Conservation (phyloP, 2,329 filamentous ascomycete species). For the Albifimbria verrucaria region DNA sequence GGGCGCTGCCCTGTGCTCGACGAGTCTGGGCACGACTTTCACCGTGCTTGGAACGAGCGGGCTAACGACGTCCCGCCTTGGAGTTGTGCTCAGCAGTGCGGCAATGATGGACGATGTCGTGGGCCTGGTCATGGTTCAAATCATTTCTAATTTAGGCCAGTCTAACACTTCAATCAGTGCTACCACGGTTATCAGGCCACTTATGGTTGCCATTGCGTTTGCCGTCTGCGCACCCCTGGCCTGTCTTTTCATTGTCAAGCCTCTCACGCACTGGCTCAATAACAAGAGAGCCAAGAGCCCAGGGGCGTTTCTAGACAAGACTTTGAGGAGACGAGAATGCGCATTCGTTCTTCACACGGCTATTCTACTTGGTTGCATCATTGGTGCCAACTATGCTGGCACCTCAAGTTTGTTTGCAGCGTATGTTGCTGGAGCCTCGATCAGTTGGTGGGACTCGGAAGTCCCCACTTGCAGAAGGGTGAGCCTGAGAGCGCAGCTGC, state of each 20-base stretch:
- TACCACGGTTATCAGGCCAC: conserved; percentile 37
- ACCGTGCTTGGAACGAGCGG: conserved; percentile 46
- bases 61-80: conserved; percentile 39
- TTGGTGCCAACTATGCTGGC: conserved; percentile 54
- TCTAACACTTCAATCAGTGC: conserved; percentile 20
- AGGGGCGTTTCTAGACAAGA: conserved; percentile 13
- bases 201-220: conserved; percentile 49
- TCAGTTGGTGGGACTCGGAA: conserved; percentile 57
- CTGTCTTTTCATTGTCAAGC: conserved; percentile 43
- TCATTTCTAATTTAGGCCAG: conserved; percentile 63
- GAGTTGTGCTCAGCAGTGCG: conserved; percentile 66
- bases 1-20: conserved; percentile 71
- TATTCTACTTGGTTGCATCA: conserved; percentile 46
- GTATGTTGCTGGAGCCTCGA: conserved; percentile 56
- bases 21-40: conserved; percentile 69
- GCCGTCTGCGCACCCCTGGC: conserved; percentile 42
- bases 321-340: conserved; percentile 27
- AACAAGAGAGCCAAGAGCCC: conserved; percentile 19
- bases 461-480: no score
- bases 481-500: no score
- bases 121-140: conserved; percentile 72
- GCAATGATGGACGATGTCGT: conserved; percentile 83
- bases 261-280: conserved; percentile 34
- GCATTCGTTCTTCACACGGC: conserved; percentile 44
- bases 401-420: conserved; percentile 62